These are phyloP conservation scores for Hypoxylon intermedium DNA, from an alignment of 495 filamentous ascomycete species.

Conservation along the genomic window DNA sequence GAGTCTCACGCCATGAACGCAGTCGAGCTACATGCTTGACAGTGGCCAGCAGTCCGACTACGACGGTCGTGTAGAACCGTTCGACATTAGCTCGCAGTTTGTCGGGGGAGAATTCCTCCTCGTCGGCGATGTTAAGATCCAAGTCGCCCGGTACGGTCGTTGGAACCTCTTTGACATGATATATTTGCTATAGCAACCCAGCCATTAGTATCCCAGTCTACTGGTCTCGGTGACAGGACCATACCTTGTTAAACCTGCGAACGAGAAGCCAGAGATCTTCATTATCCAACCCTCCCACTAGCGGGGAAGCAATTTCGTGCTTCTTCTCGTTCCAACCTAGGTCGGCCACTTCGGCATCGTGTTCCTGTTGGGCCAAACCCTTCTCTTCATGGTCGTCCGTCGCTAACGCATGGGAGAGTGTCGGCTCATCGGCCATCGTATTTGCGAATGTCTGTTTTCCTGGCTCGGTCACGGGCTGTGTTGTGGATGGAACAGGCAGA, in stretches of 20 bases:
- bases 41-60: conserved; percentile 69
- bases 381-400: conserved; percentile 43
- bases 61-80: conserved; percentile 81
- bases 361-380: conserved; percentile 44
- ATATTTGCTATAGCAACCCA: conserved; percentile 71
- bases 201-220: not conserved
- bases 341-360: conserved; percentile 59
- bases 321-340: conserved; percentile 76
- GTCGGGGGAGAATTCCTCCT: conserved; percentile 86
- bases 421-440: conserved; percentile 41
- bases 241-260: conserved; percentile 83
- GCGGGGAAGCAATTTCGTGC: conserved; percentile 62
- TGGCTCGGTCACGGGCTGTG: conserved; percentile 38
- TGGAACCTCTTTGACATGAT: conserved; percentile 76
- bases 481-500: conserved; percentile 45
- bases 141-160: conserved; percentile 60
- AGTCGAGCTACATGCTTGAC: conserved; percentile 78
- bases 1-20: conserved; percentile 79
- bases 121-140: conserved; percentile 81
- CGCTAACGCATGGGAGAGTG: conserved; percentile 49
- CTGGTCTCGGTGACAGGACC: not conserved
- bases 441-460: conserved; percentile 38
- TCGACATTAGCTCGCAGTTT: conserved; percentile 84
- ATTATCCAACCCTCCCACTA: conserved; percentile 79
- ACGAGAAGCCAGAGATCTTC: conserved; percentile 84